These are phyloP conservation scores for Xylaria hypoxylon DNA, from an alignment of 2,329 filamentous ascomycete genomes.

Conservation along the genomic window DNA sequence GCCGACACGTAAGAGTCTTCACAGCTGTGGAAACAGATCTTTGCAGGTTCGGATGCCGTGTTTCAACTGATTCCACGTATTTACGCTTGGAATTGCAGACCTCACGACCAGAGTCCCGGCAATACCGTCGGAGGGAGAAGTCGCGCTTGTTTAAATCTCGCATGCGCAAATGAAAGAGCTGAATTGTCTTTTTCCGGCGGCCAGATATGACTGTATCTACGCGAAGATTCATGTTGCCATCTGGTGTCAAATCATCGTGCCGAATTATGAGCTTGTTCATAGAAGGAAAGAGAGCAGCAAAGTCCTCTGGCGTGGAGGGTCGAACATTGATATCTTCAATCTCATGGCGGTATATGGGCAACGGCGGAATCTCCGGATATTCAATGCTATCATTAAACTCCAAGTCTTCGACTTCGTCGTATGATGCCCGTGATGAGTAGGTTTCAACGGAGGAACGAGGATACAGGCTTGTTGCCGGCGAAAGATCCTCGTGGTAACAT, in stretches of 20 bases:
- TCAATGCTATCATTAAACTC: constrained; percentile 53
- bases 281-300: constrained; percentile 88
- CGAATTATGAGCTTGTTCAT: constrained; percentile 82
- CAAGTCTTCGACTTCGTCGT: constrained; percentile 63
- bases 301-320: constrained; percentile 83
- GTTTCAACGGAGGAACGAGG: constrained; percentile 77
- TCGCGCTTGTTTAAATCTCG: constrained; percentile 87
- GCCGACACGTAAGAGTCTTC: constrained; percentile 57
- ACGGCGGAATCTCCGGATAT: constrained; percentile 59
- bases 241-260: constrained; percentile 88
- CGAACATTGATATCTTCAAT: constrained; percentile 74
- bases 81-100: constrained; percentile 86
- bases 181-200: constrained; percentile 73
- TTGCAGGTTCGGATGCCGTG: constrained; percentile 56
- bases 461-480: constrained; percentile 57
- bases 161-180: constrained; percentile 95
- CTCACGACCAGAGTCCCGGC: constrained; percentile 90
- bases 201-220: constrained; percentile 81
- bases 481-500: constrained; percentile 52
- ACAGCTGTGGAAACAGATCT: constrained; percentile 63
- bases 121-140: constrained; percentile 92
- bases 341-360: constrained; percentile 72
- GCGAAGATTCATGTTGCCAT: constrained; percentile 97
- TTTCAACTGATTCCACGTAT: constrained; percentile 65
- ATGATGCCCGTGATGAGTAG: constrained; percentile 78